Evolutionary conservation across 2,329 filamentous ascomycete species (phyloP), one percentile per base, ranked within the genome.

Genomic region (Berkeleyomyces basicola): DNA sequence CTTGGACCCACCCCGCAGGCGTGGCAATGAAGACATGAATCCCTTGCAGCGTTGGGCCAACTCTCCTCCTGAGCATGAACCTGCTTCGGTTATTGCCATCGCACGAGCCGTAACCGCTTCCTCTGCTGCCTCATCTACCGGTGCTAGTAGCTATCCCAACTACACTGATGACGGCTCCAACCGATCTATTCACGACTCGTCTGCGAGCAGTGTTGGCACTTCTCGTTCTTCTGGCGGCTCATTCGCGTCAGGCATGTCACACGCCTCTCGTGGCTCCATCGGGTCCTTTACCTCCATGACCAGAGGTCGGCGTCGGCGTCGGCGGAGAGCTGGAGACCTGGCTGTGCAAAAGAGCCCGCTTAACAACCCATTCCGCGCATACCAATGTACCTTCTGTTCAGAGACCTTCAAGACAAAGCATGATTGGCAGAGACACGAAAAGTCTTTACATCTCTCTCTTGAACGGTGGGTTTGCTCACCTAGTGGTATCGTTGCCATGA

Each of bases 1-100:
- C 4, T 85, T 95, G 66, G 84, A 91, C 66, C 91, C 95, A 62
- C 87, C 89, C 9, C 75, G 79, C 59, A 81, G 82, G 55, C 80
- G 82, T 1, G 78, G 75, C 11, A 71, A 76, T 16, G 77, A 81
- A 67, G 68, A 69, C 61, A 80, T 82, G 78, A 81, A 81, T 66
- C 80, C 79, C 7, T 72, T 83, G 43, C 78, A 82, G 69, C 75
- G 80, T 74, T 83, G 80, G 80, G 76, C 77, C 68, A 76, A 81
- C 70, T 83, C 81, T 16, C 81, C 80, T 5, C 77, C 82, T 1
- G 76, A 83, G 71, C 74, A 84, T 75, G 79, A 84, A 76, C 78
- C 79, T 47, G 81, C 81, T 39, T 81, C 79, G 9, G 79, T 82
- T 44, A 79, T 78, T 3, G 80, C 77, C 61, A 83, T 83, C 73